phyloP scores from a whole-genome alignment of 441 rosid species.

The Melianthus villosus region DNA sequence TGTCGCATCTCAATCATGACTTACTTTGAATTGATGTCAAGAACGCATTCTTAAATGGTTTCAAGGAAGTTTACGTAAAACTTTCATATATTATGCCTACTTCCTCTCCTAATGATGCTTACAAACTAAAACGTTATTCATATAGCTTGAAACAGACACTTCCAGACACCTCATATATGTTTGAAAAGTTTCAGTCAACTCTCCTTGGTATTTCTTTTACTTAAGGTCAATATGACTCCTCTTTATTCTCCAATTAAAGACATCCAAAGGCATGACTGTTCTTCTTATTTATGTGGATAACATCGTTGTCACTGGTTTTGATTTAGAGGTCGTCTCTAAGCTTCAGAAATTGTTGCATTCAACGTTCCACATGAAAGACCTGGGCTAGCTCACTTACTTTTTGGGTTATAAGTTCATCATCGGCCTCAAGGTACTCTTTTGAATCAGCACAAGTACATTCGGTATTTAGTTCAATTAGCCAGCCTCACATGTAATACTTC shows the following conservation, averaged over 20 bases:
- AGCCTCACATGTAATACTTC: background rate
- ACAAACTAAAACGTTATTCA: background rate
- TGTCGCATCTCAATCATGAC: background rate
- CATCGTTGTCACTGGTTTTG: background rate
- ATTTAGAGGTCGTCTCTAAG: background rate
- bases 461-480: background rate
- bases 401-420: background rate
- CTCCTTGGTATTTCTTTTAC: background rate
- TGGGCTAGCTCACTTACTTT: background rate
- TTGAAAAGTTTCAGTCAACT: background rate
- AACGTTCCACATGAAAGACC: background rate
- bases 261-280: background rate
- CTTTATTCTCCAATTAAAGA: too few relatives aligned
- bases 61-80: background rate
- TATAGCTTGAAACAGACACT: background rate
- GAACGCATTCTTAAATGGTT: background rate
- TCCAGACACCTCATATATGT: background rate
- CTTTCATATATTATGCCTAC: background rate
- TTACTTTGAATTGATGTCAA: background rate
- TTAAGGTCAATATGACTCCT: background rate
- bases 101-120: background rate
- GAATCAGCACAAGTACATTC: background rate
- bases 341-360: background rate
- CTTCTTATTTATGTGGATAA: background rate
- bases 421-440: background rate